Percentiles rank a stretch among this genome's conserved stretches.
Conservation (phyloP, 139 green algal species). For the Coelastrella sp. region DNA sequence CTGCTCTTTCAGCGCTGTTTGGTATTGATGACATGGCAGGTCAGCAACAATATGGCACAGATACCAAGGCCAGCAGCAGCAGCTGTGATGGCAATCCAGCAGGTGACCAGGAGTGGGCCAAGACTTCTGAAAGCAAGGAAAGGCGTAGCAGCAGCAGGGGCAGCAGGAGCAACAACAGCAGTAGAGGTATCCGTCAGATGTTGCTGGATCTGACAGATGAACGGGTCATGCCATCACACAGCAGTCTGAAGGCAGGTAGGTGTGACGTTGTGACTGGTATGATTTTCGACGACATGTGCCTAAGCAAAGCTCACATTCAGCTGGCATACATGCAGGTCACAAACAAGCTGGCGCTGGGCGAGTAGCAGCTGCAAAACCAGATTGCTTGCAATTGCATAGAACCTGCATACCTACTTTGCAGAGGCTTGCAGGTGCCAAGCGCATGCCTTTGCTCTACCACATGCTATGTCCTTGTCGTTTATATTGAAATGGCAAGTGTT, state of each 20-base stretch:
- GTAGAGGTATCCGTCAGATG: background rate
- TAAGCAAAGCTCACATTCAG: background rate
- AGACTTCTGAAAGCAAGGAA: too few species aligned
- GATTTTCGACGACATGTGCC: background rate
- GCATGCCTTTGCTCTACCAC: too few species aligned
- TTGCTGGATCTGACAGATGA: slow-evolving; percentile 14
- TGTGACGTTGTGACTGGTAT: too few species aligned
- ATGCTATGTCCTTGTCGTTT: background rate
- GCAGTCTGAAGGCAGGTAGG: background rate
- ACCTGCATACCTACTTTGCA: too few species aligned
- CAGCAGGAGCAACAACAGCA: too few species aligned
- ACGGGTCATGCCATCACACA: slow-evolving; percentile 8
- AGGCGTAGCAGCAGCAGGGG: slow-evolving; percentile 10
- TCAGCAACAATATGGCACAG: too few species aligned
- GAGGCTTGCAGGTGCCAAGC: too few species aligned
- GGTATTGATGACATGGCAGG: background rate
- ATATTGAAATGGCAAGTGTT: background rate
- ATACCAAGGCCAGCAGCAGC: background rate
- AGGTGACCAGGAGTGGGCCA: too few species aligned
- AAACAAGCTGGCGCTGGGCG: too few species aligned
- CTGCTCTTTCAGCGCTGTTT: background rate
- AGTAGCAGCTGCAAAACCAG: too few species aligned
- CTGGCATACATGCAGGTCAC: background rate
- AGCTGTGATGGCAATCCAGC: too few species aligned
- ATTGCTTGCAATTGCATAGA: too few species aligned